A percentile compares a stretch with the other conserved stretches of the same genome.
Conservation (phyloP, 306 rosid genomes). For the Vicia villosa region DNA sequence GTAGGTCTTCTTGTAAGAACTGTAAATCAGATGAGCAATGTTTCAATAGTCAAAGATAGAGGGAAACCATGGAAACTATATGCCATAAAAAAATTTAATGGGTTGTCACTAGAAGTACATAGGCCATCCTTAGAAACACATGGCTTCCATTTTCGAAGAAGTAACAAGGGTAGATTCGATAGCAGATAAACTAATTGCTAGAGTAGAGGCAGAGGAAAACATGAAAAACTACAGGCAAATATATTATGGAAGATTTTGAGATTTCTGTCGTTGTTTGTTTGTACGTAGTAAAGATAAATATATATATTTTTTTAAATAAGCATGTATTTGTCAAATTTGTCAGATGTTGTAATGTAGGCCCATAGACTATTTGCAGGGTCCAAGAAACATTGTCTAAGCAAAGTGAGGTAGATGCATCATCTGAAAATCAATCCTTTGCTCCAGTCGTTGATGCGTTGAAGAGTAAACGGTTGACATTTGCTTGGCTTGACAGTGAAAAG, state of each 20-base stretch:
- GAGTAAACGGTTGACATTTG: conserved; percentile 71
- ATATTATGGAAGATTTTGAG: not conserved
- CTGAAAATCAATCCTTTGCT: conserved; percentile 52
- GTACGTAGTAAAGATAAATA: not conserved
- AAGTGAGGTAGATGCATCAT: conserved; percentile 39
- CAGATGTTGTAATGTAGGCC: conserved; percentile 47
- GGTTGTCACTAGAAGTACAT: not conserved
- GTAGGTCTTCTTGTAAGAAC: not conserved
- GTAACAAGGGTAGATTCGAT: not conserved
- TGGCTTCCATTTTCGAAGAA: not conserved
- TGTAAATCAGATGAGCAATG: not conserved
- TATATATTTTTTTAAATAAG: conserved; percentile 6
- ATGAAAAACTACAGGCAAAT: not conserved
- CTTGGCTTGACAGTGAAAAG: conserved; percentile 95
- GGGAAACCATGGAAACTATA: not conserved
- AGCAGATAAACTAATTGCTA: not conserved
- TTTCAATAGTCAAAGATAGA: not conserved
- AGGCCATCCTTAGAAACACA: not conserved
- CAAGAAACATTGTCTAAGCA: conserved; percentile 59
- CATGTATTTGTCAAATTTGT: conserved; percentile 34
- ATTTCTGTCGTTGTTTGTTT: not conserved
- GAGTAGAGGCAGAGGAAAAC: not conserved
- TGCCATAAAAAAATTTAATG: not conserved
- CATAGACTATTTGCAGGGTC: conserved; percentile 81
- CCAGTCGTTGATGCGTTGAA: conserved; percentile 63